Evolutionary conservation across 768 basidiomycete species (phyloP), one percentile per base, ranked within the genome.

Genomic region (Peribolospora kevripleyi): DNA sequence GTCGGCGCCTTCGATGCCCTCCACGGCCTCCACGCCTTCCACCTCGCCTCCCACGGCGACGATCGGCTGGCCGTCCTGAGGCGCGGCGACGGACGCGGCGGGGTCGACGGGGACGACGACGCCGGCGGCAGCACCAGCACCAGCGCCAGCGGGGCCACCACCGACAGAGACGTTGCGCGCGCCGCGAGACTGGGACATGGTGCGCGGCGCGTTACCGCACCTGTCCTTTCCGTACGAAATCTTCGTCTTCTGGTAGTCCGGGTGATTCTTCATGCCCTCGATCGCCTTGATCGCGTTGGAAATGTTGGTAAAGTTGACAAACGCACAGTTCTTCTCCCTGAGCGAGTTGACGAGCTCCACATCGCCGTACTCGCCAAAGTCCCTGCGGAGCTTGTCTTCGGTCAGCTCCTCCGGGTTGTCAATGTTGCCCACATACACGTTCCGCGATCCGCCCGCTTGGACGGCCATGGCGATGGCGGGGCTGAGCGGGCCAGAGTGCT

Each of bases 221-320:
- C 88, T 77, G 64, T 93, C 88, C 66, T 93, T 95, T 57, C 90
- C 88, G 68, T 90, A 88, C 11, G 87, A 81, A 56, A 98, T 84
- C 46, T 86, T 81, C 60, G 95, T 70, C 66, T 80, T 80, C 13
- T 77, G 73, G 65, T 97, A 97, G 65, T 95, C 90, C 2, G 84
- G 77, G 65, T 86, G 84, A 64, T 74, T 77, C 76, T 91, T 91
- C 68, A 93, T 76, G 6, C 80, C 82, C 55, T 97, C 91, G 63
- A 97, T 90, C n/a, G 91, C 88, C 72, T 95, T 95, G 73, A 88
- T 87, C 9, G 88, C 87, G 64, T 90, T 90, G 52, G 81, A 79
- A 61, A 93, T 78, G 70, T 88, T 88, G 42, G 87, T 91, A 61
- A 88, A 91, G 71, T 91, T 93, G 63, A 87, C 81, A 65, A 88